phyloP scores from a whole-genome alignment of 2,329 filamentous ascomycete species.

The Didymellaceae sp. region DNA sequence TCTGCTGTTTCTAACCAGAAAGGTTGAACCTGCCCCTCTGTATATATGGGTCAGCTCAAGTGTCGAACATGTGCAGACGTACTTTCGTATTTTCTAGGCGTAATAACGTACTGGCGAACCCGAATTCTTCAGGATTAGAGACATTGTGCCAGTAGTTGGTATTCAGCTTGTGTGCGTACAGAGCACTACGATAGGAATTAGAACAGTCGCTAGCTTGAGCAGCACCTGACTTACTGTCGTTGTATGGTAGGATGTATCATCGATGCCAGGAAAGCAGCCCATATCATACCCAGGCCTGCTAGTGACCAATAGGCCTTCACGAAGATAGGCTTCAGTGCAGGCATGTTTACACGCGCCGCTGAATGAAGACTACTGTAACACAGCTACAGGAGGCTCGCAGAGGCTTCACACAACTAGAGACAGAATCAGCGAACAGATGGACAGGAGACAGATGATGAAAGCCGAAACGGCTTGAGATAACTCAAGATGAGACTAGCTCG shows the following conservation, averaged over 20 bases:
- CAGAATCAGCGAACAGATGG: neutral
- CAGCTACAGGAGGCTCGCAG: neutral
- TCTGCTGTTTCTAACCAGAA: slow-evolving; percentile 80
- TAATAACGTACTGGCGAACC: slow-evolving; percentile 90
- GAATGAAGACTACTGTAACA: neutral
- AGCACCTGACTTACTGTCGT: slow-evolving; percentile 68
- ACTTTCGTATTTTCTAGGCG: too few relatives aligned
- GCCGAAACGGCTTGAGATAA: slow-evolving; percentile 14
- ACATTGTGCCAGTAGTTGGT: slow-evolving; percentile 75
- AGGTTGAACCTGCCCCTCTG: slow-evolving; percentile 86
- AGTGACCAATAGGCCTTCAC: slow-evolving; percentile 49
- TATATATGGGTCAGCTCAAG: slow-evolving; percentile 4
- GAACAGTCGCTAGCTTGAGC: neutral
- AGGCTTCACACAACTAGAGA: neutral
- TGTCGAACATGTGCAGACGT: too few relatives aligned
- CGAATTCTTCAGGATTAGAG: slow-evolving; percentile 79
- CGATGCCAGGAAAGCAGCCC: slow-evolving; percentile 69
- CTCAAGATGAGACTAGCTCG: slow-evolving; percentile 13
- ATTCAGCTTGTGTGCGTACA: slow-evolving; percentile 85
- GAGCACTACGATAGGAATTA: slow-evolving; percentile 60
- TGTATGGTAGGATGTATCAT: slow-evolving; percentile 76
- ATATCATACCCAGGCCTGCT: slow-evolving; percentile 65
- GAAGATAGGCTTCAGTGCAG: slow-evolving; percentile 35
- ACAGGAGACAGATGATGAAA: slow-evolving; percentile 7
- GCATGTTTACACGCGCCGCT: slow-evolving; percentile 26